These are phyloP conservation scores for Fusarium secorum DNA, from an alignment of 2,329 filamentous ascomycete species.

Conservation along the genomic window DNA sequence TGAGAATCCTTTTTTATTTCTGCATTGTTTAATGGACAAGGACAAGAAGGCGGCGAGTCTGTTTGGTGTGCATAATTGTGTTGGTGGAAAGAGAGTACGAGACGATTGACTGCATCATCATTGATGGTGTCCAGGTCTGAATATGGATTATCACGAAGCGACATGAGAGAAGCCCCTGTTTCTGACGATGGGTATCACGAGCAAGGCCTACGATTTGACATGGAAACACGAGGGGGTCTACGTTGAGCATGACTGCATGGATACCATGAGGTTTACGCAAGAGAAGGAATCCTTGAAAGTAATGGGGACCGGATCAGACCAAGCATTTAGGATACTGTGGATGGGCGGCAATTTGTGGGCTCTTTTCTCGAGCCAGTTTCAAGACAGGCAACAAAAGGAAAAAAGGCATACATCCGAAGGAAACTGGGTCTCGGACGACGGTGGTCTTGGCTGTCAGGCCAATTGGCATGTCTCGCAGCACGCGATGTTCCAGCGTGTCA, in stretches of 20 bases:
- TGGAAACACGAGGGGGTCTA: background rate
- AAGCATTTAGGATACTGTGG: constrained; percentile 11
- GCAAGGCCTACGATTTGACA: background rate
- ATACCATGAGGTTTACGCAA: constrained; percentile 15
- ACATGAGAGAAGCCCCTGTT: background rate
- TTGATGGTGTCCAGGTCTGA: background rate
- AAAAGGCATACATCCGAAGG: constrained; percentile 11
- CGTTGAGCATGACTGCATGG: background rate
- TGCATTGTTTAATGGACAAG: constrained; percentile 30
- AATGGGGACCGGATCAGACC: background rate
- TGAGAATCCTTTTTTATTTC: constrained; percentile 31
- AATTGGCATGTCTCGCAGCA: background rate
- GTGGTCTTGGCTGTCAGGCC: constrained; percentile 8
- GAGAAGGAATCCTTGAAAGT: constrained; percentile 3
- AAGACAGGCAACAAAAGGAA: constrained; percentile 12
- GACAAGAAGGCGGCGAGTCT: constrained; percentile 27
- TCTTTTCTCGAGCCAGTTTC: constrained; percentile 17
- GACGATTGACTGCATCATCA: background rate
- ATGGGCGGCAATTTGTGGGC: constrained; percentile 31
- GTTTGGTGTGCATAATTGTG: constrained; percentile 27
- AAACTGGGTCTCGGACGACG: background rate
- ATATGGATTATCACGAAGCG: constrained; percentile 10
- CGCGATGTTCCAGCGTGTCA: background rate
- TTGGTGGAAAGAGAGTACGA: background rate
- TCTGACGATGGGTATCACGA: background rate